Percentiles rank a stretch among this genome's conserved stretches.
These are phyloP conservation scores for Rhododendron ferrugineum DNA, from an alignment of 148 eudicot species.

Conservation along the genomic window DNA sequence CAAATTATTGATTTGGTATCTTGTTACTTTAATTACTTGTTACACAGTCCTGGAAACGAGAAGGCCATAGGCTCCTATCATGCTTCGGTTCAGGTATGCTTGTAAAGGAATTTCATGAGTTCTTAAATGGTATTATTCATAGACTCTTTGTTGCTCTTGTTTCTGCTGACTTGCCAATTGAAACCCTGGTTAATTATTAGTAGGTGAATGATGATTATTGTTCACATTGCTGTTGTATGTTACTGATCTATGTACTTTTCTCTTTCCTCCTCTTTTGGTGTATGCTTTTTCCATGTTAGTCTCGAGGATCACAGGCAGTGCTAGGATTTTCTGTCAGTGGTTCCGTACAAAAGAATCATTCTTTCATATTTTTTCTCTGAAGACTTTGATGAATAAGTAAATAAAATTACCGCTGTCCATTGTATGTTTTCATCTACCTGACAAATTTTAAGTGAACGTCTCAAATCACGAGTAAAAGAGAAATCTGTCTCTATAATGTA, in stretches of 20 bases:
- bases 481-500: background rate
- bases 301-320: background rate
- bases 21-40: background rate
- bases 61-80: conserved; percentile 73
- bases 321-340: background rate
- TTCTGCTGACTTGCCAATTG: background rate
- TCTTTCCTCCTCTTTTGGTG: background rate
- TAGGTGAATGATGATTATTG: background rate
- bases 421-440: background rate
- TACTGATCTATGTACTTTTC: background rate
- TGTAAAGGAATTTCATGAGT: background rate
- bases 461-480: background rate
- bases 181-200: background rate
- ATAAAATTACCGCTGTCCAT: background rate
- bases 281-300: background rate
- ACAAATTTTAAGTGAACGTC: background rate
- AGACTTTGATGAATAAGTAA: background rate
- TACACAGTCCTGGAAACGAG: conserved; percentile 44
- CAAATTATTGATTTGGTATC: background rate
- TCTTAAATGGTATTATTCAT: background rate
- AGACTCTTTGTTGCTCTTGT: background rate
- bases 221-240: background rate
- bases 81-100: conserved; percentile 78
- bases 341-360: background rate
- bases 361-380: background rate